phyloP scores from a whole-genome alignment of 306 rosid genomes.

The Vigna hirtella region DNA sequence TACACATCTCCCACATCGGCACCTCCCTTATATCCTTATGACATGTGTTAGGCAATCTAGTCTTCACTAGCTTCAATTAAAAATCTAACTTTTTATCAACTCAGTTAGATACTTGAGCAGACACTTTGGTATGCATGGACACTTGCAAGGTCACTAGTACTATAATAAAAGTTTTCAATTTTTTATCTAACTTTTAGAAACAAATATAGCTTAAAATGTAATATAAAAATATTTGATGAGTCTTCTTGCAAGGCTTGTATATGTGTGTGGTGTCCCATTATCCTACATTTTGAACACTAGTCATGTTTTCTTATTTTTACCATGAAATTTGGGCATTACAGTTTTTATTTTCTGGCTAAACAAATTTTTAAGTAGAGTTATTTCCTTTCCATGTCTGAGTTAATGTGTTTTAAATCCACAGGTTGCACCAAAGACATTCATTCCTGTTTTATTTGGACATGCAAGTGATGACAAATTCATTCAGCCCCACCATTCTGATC shows the following conservation, averaged over 20 bases:
- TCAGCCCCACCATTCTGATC: constrained; percentile 84
- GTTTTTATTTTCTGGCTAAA: constrained; percentile 30
- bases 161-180: background rate
- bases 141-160: background rate
- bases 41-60: background rate
- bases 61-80: background rate
- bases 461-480: constrained; percentile 91
- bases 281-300: background rate
- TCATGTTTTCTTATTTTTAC: constrained; percentile 11
- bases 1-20: background rate
- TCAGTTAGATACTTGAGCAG: background rate
- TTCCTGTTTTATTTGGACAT: constrained; percentile 96
- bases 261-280: background rate
- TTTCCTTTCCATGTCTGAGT: constrained; percentile 34
- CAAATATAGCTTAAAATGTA: background rate
- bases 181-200: background rate
- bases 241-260: background rate
- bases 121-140: background rate
- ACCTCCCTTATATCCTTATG: background rate
- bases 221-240: background rate
- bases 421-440: constrained; percentile 90
- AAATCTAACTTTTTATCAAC: background rate
- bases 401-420: constrained; percentile 50
- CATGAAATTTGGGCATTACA: constrained; percentile 13
- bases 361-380: constrained; percentile 10